Base-by-base conservation (phyloP, 257 asterid species). In the Salvia rosmarinus region DNA sequence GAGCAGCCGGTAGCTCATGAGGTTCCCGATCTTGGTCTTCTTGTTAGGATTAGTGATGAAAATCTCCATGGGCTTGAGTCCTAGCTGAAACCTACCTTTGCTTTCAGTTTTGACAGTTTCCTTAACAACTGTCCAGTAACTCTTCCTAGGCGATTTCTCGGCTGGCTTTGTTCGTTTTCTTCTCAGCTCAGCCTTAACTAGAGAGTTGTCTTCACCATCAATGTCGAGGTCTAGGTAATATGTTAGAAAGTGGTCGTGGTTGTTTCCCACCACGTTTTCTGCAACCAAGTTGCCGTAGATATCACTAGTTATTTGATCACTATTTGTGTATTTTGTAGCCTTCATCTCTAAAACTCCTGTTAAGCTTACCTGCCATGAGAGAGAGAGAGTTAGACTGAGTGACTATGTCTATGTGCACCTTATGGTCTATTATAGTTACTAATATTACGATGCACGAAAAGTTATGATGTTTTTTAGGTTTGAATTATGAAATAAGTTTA, bases 171-270 rank as follows among this genome's bases (percentile, higher is more conserved):
- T 74, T 23, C 78, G 69, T 1, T 9, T 34, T 4, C 87, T 71
- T 82, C 70, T 72, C 39, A 86, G 37, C 39, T 82, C 78, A 59
- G 94, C 56, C 76, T 81, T 86, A 10, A 88, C 61, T 16, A 86
- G 58, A 23, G 94, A 85, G 77, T 90, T 90, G 0, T 64, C 37
- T 9, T 1, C 35, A 6, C 94, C 94, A 60, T 90, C 97, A 9
- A 90, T 35, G 67, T 90, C 97, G 3, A 90, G 68, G 75, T 90
- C 97, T 2, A 88, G 89, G 67, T 90, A 85, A 75, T 87, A 87
- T 2, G 83, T 83, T 37, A 87, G 67, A 63, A 87, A 90, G 47
- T 90, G 92, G 20, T 90, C 96, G 43, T 88, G 96, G 82, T 85
- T 76, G n/a, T 34, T 43, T 28, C 87, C 96, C 0, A 90, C 20